These are phyloP conservation scores for Colletotrichum nymphaeae DNA, from an alignment of 2,329 filamentous ascomycete genomes.

Conservation along the genomic window DNA sequence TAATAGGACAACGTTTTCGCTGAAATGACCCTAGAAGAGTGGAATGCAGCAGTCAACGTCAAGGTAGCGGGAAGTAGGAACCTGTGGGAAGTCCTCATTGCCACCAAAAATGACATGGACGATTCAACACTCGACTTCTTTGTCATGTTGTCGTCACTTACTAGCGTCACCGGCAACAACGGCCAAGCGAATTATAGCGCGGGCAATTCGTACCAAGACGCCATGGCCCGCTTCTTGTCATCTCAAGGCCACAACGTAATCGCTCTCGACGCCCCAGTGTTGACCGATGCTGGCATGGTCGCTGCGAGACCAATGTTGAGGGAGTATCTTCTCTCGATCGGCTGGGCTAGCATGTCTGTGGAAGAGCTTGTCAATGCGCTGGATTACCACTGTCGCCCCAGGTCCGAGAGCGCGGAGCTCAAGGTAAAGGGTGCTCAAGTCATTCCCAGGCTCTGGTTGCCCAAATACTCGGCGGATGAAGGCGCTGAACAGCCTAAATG, in stretches of 20 bases:
- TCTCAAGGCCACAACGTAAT: slow-evolving; percentile 53
- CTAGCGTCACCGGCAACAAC: slow-evolving; percentile 41
- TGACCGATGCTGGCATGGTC: slow-evolving; percentile 43
- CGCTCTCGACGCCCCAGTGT: slow-evolving; percentile 59
- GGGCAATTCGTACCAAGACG: slow-evolving; percentile 56
- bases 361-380: slow-evolving; percentile 9
- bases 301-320: slow-evolving; percentile 14
- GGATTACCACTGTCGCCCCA: slow-evolving; percentile 5
- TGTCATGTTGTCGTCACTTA: slow-evolving; percentile 46
- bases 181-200: slow-evolving; percentile 57
- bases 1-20: slow-evolving; percentile 45
- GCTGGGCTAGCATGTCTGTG: slow-evolving; percentile 17
- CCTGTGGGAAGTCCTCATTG: slow-evolving; percentile 44
- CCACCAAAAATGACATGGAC: background rate
- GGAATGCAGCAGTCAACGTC: slow-evolving; percentile 42
- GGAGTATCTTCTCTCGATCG: slow-evolving; percentile 19
- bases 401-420: background rate
- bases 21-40: slow-evolving; percentile 41
- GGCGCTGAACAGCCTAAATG: slow-evolving; percentile 24
- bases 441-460: slow-evolving; percentile 22
- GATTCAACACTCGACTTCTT: slow-evolving; percentile 47
- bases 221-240: slow-evolving; percentile 53
- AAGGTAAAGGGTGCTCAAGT: slow-evolving; percentile 7
- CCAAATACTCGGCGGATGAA: slow-evolving; percentile 27
- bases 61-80: slow-evolving; percentile 47